A percentile compares a stretch with the other conserved stretches of the same genome.
Conservation (phyloP, 2,329 filamentous ascomycete species). For the Scleromitrula shiraiana region DNA sequence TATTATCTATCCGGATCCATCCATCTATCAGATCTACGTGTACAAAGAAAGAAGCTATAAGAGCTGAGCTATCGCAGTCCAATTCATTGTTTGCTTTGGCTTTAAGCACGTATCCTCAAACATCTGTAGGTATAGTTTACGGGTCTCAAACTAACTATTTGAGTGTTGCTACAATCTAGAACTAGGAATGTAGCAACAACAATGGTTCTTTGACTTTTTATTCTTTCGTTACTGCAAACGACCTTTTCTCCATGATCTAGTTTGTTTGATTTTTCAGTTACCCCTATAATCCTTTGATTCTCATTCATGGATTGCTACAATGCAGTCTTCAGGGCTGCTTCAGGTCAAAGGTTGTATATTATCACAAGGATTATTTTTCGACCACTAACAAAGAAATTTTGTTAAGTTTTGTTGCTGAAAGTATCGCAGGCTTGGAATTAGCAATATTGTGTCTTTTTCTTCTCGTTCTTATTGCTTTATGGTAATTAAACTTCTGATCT, state of each 20-base stretch:
- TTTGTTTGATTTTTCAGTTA: background rate
- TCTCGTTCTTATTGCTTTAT: background rate
- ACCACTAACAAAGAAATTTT: background rate
- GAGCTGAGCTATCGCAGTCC: too few relatives aligned
- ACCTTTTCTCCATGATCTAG: background rate
- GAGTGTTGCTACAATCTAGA: too few relatives aligned
- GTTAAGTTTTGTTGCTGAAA: background rate
- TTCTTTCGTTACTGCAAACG: conserved; percentile 1
- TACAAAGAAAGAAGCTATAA: too few relatives aligned
- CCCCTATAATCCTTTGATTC: background rate
- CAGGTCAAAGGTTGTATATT: too few relatives aligned
- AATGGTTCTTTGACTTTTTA: conserved; percentile 1
- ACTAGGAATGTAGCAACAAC: background rate
- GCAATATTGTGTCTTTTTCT: background rate
- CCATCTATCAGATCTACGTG: too few relatives aligned
- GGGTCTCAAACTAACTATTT: too few relatives aligned
- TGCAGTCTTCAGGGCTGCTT: background rate
- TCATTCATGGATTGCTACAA: background rate
- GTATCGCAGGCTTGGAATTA: background rate
- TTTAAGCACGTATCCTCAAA: too few relatives aligned
- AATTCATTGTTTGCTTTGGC: too few relatives aligned
- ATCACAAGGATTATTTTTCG: too few relatives aligned
- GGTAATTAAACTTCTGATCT: background rate
- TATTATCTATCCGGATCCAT: too few relatives aligned
- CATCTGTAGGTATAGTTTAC: too few relatives aligned